A percentile compares a stretch with the other conserved stretches of the same genome.
Evolutionary conservation across 176 grass and related monocot species (phyloP).

Genomic region (Carex scoparia): DNA sequence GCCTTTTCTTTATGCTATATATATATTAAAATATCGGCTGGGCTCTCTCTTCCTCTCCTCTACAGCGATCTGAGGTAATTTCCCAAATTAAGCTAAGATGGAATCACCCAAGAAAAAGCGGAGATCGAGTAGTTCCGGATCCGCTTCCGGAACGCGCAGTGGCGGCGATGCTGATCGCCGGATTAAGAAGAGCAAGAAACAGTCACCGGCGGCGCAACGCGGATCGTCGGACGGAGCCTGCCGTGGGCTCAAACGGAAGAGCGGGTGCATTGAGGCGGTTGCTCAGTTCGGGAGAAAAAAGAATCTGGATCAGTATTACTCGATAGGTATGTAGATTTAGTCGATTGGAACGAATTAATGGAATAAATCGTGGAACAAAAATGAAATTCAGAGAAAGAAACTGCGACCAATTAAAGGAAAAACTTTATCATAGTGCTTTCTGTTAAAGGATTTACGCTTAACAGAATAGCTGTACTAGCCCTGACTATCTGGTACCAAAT

Average conservation of each 20-base stretch:
- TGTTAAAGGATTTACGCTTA: background rate
- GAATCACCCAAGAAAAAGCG: conserved; percentile 20
- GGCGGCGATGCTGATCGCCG: background rate
- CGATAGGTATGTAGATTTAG: conserved; percentile 30
- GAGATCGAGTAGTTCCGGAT: conserved; percentile 4
- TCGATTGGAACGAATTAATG: background rate
- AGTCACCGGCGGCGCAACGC: conserved; percentile 23
- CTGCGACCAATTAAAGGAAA: background rate
- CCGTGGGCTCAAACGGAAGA: conserved; percentile 74
- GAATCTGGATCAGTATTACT: conserved; percentile 68
- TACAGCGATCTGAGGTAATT: background rate
- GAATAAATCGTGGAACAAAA: background rate
- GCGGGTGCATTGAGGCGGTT: conserved; percentile 72
- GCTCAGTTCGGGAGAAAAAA: conserved; percentile 76
- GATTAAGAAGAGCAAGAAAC: conserved; percentile 7
- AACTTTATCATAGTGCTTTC: background rate
- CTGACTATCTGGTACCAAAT: background rate
- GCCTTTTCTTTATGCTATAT: too few relatives aligned
- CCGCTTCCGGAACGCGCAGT: background rate
- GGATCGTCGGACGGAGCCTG: conserved; percentile 43
- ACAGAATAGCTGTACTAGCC: background rate
- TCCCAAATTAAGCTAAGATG: background rate
- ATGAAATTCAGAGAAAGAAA: background rate
- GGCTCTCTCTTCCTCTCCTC: background rate
- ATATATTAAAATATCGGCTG: too few relatives aligned